Evolutionary conservation across 129 eudicot species (phyloP), one percentile per base, ranked within the genome.

Genomic region (Pseudognaphalium luteoalbum): DNA sequence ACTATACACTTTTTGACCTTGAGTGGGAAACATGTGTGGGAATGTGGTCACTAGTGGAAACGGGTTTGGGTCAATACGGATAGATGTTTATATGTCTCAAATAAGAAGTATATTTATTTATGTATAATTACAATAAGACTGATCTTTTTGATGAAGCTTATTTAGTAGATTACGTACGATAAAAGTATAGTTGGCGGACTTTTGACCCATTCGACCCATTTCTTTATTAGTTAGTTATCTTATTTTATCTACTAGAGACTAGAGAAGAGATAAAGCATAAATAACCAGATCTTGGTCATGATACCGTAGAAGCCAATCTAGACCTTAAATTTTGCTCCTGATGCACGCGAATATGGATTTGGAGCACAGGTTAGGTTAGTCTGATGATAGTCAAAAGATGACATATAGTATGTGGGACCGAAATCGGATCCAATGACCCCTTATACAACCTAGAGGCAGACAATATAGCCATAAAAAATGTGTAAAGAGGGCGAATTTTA

Each of bases 281-380:
- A 39, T 7, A 39, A 39, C 44, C 12, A 1, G 44, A 39, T 79
- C 83, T 80, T 77, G 98, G 98, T 37, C 98, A 93, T 66, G 97
- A 93, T 70, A 93, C 98, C 0, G 98, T 91, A 6, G 96, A 93
- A 78, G 98, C 98, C 19, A 93, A 93, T 82, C 82, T 93, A 41
- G 90, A 93, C 77, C 97, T 91, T 34, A 96, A 96, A 97, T 63
- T 87, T 93, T 81, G 93, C 93, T 57, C 96, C 93, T 11, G 97
- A 94, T 83, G 85, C 97, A 0, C 93, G 97, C 12, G 98, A 94
- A 66, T 94, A 94, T 50, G 98, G 97, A 9, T 91, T 94, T 32
- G 98, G 97, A 4, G 91, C 76, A 91, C 98, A 1, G 96, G 98
- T 92, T n/a, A 75, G 82, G 98, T 92, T n/a, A 75, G 82, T 80